Evolutionary conservation across 305 asterid genomes (phyloP).

Genomic region (Striga hermonthica): DNA sequence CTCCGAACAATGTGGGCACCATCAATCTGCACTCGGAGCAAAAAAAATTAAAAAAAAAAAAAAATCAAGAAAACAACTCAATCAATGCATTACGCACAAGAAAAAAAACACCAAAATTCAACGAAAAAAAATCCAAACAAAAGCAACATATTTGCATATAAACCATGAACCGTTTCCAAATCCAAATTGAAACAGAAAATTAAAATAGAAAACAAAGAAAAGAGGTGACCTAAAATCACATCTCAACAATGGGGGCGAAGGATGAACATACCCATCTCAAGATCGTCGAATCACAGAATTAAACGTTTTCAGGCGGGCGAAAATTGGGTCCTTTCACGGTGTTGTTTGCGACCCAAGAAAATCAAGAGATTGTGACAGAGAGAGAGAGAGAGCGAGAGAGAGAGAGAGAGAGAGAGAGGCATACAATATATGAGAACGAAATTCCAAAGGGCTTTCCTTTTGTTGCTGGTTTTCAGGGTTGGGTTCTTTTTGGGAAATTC

Average conservation of each 20-base stretch:
- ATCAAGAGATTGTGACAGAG: slow-evolving; percentile 31
- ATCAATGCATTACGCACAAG: slow-evolving; percentile 16
- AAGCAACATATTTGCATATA: neutral
- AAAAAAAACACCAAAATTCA: slow-evolving; percentile 8
- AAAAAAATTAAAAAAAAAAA: slow-evolving; percentile 19
- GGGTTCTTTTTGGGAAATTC: slow-evolving; percentile 34
- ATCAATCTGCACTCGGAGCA: slow-evolving; percentile 32
- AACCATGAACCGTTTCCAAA: slow-evolving; percentile 20
- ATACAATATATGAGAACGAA: slow-evolving; percentile 17
- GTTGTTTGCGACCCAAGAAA: slow-evolving; percentile 21
- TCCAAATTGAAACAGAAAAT: slow-evolving; percentile 7
- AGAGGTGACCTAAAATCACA: slow-evolving; percentile 33
- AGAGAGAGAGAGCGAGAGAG: slow-evolving; percentile 11
- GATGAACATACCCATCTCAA: slow-evolving; percentile 33
- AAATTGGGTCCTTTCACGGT: slow-evolving; percentile 21
- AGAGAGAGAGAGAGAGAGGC: slow-evolving; percentile 14
- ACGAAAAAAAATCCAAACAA: slow-evolving; percentile 13
- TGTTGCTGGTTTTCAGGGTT: slow-evolving; percentile 31
- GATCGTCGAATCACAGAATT: slow-evolving; percentile 16
- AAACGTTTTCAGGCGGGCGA: slow-evolving; percentile 14
- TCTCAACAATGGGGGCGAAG: slow-evolving; percentile 26
- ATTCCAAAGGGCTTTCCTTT: slow-evolving; percentile 34
- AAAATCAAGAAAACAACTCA: slow-evolving; percentile 16
- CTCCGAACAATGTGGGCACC: slow-evolving; percentile 29
- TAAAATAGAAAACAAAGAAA: neutral